Conservation (phyloP, 176 grass and related monocot genomes). For the Avena eriantha region DNA sequence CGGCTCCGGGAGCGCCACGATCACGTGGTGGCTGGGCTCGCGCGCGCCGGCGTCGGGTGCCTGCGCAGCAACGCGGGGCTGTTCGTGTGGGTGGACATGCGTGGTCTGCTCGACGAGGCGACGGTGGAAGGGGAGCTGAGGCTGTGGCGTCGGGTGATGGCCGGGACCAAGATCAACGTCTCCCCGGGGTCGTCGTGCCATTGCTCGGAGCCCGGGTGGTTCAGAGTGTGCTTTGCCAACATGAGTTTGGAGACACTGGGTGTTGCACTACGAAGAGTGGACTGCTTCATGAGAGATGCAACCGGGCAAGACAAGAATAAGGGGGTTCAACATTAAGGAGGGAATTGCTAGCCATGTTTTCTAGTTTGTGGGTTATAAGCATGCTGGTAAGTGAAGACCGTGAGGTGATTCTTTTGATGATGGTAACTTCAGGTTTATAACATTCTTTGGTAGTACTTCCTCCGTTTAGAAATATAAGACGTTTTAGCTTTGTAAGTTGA, state of each 20-base stretch:
- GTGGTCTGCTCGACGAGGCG: slow-evolving; percentile 25
- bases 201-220: slow-evolving; percentile 80
- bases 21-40: slow-evolving; percentile 53
- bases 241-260: slow-evolving; percentile 72
- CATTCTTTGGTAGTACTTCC: too few species aligned
- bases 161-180: slow-evolving; percentile 67
- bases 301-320: slow-evolving; percentile 18
- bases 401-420: too few species aligned
- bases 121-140: slow-evolving; percentile 58
- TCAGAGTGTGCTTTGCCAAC: slow-evolving; percentile 89
- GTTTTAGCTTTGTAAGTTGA: too few species aligned
- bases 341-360: too few species aligned
- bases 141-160: slow-evolving; percentile 64
- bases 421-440: too few species aligned
- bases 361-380: too few species aligned
- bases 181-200: slow-evolving; percentile 83
- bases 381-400: too few species aligned
- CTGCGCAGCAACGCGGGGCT: slow-evolving; percentile 68
- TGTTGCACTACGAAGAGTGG: slow-evolving; percentile 62
- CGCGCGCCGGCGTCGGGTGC: slow-evolving; percentile 61
- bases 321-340: too few species aligned
- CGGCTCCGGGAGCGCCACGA: slow-evolving; percentile 63
- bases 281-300: slow-evolving; percentile 60
- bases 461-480: too few species aligned
- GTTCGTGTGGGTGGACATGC: slow-evolving; percentile 86